phyloP scores from a whole-genome alignment of 1,284 basidiomycete genomes.

The Microbotryum lychnidis-dioicae region DNA sequence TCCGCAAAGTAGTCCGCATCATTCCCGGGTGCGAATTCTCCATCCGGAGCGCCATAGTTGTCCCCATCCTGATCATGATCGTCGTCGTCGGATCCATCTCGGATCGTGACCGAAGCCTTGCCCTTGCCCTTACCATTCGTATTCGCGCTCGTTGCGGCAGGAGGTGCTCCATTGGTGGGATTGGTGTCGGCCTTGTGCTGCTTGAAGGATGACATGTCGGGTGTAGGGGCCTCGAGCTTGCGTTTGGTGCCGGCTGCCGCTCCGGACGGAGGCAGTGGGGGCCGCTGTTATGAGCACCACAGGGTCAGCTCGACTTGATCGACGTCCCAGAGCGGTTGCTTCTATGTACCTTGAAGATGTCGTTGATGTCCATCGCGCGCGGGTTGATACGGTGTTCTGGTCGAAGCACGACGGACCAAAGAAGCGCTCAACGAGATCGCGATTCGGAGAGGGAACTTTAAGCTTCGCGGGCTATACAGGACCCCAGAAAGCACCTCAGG shows the following conservation, averaged over 20 bases:
- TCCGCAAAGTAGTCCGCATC: conserved; percentile 82
- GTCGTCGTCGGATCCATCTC: conserved; percentile 41
- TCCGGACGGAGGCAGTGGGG: conserved; percentile 22
- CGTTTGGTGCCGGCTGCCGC: conserved; percentile 15
- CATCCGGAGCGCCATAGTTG: conserved; percentile 8
- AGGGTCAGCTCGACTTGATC: background rate
- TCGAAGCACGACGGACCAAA: too few species aligned
- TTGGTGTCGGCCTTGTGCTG: conserved; percentile 11
- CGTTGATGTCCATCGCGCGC: conserved; percentile 20
- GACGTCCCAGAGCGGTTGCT: background rate
- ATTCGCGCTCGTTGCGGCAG: background rate
- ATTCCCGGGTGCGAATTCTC: conserved; percentile 50
- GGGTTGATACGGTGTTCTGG: too few species aligned
- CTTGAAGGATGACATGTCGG: conserved; percentile 20
- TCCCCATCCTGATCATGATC: conserved; percentile 42
- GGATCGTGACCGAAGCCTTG: conserved; percentile 14
- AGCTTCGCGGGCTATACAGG: too few species aligned
- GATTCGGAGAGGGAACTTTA: too few species aligned
- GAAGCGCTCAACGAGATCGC: too few species aligned
- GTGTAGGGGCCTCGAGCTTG: conserved; percentile 15
- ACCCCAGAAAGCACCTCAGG: too few species aligned
- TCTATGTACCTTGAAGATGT: conserved; percentile 24
- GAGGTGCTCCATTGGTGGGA: background rate
- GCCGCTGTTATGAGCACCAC: conserved; percentile 11
- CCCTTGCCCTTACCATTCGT: conserved; percentile 28